Evolutionary conservation across 176 grass and related monocot genomes (phyloP).

Genomic region (Cenchrus americanus): DNA sequence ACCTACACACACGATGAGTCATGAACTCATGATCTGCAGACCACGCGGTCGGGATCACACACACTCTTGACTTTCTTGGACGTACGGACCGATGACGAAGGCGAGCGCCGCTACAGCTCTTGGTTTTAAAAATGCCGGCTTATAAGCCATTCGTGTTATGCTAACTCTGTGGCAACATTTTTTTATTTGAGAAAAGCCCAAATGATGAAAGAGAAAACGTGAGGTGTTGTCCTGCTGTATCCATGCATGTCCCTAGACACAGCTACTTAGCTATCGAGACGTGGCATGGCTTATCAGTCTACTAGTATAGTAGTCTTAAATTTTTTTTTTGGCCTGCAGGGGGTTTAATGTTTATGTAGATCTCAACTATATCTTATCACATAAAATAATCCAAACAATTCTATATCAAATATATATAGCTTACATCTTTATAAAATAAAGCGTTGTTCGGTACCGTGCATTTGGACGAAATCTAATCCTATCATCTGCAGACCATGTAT

Average conservation of each 20-base stretch:
- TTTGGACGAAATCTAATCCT: neutral
- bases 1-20: neutral
- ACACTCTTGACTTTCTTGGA: neutral
- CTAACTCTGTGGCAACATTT: neutral
- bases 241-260: too few relatives aligned
- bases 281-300: constrained; percentile 50
- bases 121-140: neutral
- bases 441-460: constrained; percentile 25
- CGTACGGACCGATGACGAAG: neutral
- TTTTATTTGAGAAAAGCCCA: neutral
- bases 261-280: constrained; percentile 39
- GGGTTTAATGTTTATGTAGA: constrained; percentile 7
- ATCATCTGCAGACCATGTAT: neutral
- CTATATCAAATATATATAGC: too few relatives aligned
- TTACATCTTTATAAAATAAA: too few relatives aligned
- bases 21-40: neutral
- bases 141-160: neutral
- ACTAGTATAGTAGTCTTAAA: neutral
- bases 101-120: neutral
- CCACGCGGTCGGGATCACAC: neutral
- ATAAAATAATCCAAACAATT: neutral
- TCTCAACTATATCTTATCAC: constrained; percentile 33
- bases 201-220: neutral
- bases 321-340: neutral
- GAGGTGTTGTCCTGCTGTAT: constrained; percentile 22